phyloP scores from a whole-genome alignment of 2,329 filamentous ascomycete species.

The Blumeriella jaapii region DNA sequence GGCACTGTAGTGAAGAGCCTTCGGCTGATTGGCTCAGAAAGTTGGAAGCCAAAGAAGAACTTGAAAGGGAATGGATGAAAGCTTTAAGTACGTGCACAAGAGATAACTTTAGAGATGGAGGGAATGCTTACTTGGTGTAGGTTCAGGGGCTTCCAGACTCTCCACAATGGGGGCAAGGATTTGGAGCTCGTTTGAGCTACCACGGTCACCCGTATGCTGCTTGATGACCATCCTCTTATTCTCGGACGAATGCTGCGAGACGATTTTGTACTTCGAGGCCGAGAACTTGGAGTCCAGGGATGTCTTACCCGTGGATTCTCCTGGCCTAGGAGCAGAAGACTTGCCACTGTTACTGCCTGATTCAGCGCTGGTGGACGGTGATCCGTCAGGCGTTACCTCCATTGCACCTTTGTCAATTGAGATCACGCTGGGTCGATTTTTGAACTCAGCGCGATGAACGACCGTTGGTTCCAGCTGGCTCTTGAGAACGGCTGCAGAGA shows the following conservation, averaged over 20 bases:
- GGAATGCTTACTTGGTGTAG: constrained; percentile 24
- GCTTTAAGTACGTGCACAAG: no score
- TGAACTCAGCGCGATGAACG: constrained; percentile 31
- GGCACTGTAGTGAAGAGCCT: no score
- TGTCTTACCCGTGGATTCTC: constrained; percentile 26
- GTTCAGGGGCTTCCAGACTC: constrained; percentile 15
- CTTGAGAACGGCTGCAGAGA: constrained; percentile 32
- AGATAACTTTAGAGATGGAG: no score
- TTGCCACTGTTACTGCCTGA: constrained; percentile 22
- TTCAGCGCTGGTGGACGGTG: constrained; percentile 20
- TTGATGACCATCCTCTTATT: constrained; percentile 19
- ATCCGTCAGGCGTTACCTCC: constrained; percentile 17
- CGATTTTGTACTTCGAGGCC: constrained; percentile 21
- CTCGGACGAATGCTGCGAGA: constrained; percentile 22
- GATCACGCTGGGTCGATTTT: constrained; percentile 28
- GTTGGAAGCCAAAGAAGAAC: no score
- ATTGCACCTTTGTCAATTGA: constrained; percentile 27
- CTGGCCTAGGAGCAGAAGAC: constrained; percentile 20
- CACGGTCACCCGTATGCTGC: constrained; percentile 10
- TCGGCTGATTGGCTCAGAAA: no score
- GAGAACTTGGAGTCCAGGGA: constrained; percentile 33
- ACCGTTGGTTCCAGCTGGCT: constrained; percentile 31
- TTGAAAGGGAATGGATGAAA: no score
- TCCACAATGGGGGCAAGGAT: constrained; percentile 21
- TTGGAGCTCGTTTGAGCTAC: constrained; percentile 15